phyloP scores from a whole-genome alignment of 1,139 yeast species.

The Blastobotrys niveus region DNA sequence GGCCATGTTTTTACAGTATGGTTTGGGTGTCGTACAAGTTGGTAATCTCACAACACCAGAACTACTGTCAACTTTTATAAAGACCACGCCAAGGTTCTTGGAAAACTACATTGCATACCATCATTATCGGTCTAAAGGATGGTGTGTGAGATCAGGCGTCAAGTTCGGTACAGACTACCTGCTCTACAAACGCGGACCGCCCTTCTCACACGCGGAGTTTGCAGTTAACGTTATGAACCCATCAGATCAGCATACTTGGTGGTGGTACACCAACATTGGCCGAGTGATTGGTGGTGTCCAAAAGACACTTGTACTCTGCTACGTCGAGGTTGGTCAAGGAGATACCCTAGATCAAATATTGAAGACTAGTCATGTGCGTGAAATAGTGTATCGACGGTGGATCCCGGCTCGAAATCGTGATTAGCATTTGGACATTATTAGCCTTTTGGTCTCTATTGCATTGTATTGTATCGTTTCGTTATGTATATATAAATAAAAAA shows the following conservation, averaged over 20 bases:
- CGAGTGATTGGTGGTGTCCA: conserved; percentile 86
- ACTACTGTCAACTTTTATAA: conserved; percentile 17
- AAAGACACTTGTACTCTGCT: conserved; percentile 66
- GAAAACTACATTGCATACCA: conserved; percentile 70
- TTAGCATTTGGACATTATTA: conserved; percentile 28
- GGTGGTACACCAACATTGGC: conserved; percentile 58
- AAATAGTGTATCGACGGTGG: conserved; percentile 73
- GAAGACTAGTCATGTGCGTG: conserved; percentile 40
- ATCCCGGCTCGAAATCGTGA: conserved; percentile 77
- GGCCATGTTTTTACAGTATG: conserved; percentile 57
- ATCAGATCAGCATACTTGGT: conserved; percentile 44
- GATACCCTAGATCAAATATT: conserved; percentile 12
- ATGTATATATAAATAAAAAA: no score
- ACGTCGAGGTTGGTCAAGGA: conserved; percentile 43
- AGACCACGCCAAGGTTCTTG: conserved; percentile 19
- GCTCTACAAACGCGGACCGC: conserved; percentile 86
- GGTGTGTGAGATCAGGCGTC: conserved; percentile 91
- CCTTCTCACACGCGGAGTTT: conserved; percentile 89
- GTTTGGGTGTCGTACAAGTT: conserved; percentile 42
- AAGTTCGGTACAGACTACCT: conserved; percentile 85
- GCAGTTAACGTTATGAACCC: conserved; percentile 48
- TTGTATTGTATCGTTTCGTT: no score
- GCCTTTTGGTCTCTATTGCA: not conserved
- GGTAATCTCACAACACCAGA: conserved; percentile 16
- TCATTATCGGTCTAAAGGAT: conserved; percentile 80